Percentiles rank a stretch among this genome's conserved stretches.
Conservation (phyloP, 2,329 filamentous ascomycete species). For the Alternaria sp. region DNA sequence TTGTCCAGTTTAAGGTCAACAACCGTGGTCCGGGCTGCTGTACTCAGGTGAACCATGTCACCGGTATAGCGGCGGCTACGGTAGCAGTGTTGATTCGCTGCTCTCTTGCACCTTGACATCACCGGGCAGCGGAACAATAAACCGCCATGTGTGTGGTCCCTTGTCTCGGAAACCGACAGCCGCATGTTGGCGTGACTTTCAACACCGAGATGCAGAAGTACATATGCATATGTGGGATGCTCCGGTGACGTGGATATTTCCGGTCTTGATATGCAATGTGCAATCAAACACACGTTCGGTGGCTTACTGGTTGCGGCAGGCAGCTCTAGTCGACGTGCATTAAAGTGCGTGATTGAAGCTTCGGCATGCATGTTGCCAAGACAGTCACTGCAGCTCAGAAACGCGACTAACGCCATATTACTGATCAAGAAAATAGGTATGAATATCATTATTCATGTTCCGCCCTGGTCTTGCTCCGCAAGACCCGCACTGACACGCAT, state of each 20-base stretch:
- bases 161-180: constrained; percentile 17
- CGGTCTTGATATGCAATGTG: constrained; percentile 2
- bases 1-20: constrained; percentile 14
- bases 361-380: constrained; percentile 26
- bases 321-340: constrained; percentile 9
- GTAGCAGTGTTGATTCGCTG: not conserved
- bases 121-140: constrained; percentile 21
- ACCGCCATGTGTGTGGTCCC: constrained; percentile 6
- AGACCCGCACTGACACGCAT: constrained; percentile 5
- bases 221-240: constrained; percentile 13
- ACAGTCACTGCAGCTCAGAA: constrained; percentile 10
- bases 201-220: constrained; percentile 10
- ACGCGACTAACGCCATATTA: constrained; percentile 6
- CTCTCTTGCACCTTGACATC: constrained; percentile 5
- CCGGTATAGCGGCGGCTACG: constrained; percentile 20
- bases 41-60: constrained; percentile 16
- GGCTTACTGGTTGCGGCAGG: constrained; percentile 18
- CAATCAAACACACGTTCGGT: constrained; percentile 13
- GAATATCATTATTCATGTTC: not conserved
- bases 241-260: constrained; percentile 15
- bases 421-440: constrained; percentile 6
- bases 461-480: not conserved
- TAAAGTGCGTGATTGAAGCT: constrained; percentile 16
- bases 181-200: constrained; percentile 9
- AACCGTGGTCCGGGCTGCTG: constrained; percentile 15